A percentile compares a stretch with the other conserved stretches of the same genome.
Evolutionary conservation across 78 protist species (phyloP).

Genomic region (Dictyostelium brefeldianum): DNA sequence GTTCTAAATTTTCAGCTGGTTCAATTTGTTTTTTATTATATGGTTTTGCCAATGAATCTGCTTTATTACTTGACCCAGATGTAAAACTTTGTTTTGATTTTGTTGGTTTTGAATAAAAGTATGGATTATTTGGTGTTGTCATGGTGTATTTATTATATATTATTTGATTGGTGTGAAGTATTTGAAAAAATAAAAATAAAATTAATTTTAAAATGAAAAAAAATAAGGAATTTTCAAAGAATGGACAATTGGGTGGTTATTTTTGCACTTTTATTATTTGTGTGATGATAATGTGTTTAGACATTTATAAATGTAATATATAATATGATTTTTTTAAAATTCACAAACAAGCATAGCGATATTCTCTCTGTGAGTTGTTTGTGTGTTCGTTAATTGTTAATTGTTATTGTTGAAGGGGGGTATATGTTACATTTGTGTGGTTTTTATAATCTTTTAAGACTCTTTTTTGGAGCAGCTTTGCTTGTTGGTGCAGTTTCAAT

Average conservation of each 20-base stretch:
- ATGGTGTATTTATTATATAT: no score
- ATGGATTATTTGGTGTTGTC: no score
- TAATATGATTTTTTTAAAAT: no score
- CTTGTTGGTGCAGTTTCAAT: not conserved
- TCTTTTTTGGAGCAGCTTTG: conserved; percentile 27
- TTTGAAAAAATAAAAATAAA: no score
- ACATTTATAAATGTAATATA: no score
- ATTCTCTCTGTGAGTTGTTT: not conserved
- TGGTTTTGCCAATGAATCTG: not conserved
- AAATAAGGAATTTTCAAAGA: no score
- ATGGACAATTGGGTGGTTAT: no score
- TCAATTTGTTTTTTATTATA: not conserved
- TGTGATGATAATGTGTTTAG: no score
- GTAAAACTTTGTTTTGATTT: not conserved
- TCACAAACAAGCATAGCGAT: not conserved
- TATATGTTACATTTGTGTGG: not conserved
- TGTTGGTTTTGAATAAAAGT: not conserved
- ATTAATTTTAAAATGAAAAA: no score
- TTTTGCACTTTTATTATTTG: no score
- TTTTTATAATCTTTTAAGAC: conserved; percentile 61
- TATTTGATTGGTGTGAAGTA: no score
- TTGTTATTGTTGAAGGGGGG: not conserved
- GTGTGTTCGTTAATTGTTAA: not conserved
- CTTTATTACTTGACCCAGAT: not conserved
- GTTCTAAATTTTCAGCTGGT: conserved; percentile 16